Base-by-base conservation (phyloP, 140 eudicot species). In the Cichorium intybus region DNA sequence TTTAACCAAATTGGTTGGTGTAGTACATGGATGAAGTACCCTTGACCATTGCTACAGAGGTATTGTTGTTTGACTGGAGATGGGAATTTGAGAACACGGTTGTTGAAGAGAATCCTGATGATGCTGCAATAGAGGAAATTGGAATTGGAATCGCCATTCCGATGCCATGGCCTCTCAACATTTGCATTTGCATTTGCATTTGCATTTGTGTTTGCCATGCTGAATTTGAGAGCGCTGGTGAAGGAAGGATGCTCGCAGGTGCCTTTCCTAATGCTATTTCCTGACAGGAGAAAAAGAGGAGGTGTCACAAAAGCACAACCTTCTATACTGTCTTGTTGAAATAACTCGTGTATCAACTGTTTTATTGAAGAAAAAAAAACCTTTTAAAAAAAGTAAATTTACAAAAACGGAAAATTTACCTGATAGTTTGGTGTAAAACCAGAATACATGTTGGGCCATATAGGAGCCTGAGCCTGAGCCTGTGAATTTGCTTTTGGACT, bases 41-140 rank as follows among this genome's bases (percentile, higher is more conserved):
- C 46, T 12, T 26, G n/a, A 53, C 66, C 66, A 45, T 22, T 53
- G n/a, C n/a, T n/a, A n/a, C 17, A 8, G 35, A 55, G n/a, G 31
- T 57, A 16, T 39, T 68, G 64, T 54, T 68, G 39, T 53, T 27
- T 59, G 69, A 15, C 22, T 35, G 74, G 56, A 28, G 68, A 56
- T 46, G 21, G 47, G 51, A 29, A 54, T 33, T 52, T 52, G 63
- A 24, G 52, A 71, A 22, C 6, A 56, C 22, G 48, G 67, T 49
- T 23, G 65, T 57, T 29, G 82, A 77, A 41, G 79, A 71, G 82
- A 79, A 79, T 79, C 80, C 84, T 79, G 84, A 79, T 79, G 84
- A 79, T 79, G 84, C 84, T 79, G 84, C 80, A 61, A 33, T 29
- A 10, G 70, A 35, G 7, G 74, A 73, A 71, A 45, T 46, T 1